Evolutionary conservation across 805 yeast species (phyloP).

Genomic region (Wickerhamomyces bovis): DNA sequence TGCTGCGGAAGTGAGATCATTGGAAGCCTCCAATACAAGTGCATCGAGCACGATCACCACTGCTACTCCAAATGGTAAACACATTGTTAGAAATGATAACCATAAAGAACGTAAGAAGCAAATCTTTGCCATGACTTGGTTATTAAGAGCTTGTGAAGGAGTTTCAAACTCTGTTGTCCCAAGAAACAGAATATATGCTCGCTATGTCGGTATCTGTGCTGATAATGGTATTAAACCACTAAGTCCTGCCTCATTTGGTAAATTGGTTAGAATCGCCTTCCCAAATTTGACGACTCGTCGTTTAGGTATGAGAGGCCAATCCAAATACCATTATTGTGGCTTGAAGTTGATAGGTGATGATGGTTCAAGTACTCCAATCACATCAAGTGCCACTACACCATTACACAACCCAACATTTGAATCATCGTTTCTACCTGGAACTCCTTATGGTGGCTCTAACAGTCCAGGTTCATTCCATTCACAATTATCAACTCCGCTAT

Average conservation of each 20-base stretch:
- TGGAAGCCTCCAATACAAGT: constrained; percentile 27
- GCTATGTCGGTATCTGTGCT: constrained; percentile 53
- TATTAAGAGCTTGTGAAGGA: constrained; percentile 56
- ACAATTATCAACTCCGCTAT: constrained; percentile 21
- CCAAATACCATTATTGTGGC: constrained; percentile 80
- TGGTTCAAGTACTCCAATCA: constrained; percentile 18
- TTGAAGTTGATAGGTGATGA: constrained; percentile 40
- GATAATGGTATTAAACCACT: constrained; percentile 50
- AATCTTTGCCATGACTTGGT: constrained; percentile 77
- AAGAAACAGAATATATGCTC: constrained; percentile 61
- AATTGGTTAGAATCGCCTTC: constrained; percentile 53
- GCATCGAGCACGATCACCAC: constrained; percentile 15
- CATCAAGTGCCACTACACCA: constrained; percentile 22
- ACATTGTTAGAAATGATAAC: constrained; percentile 23
- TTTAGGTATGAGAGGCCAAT: constrained; percentile 71
- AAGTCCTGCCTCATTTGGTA: constrained; percentile 75
- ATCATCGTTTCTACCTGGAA: constrained; percentile 22
- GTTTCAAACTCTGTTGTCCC: constrained; percentile 51
- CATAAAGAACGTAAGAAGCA: constrained; percentile 59
- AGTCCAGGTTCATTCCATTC: constrained; percentile 23
- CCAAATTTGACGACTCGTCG: constrained; percentile 68
- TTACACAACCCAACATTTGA: constrained; percentile 18
- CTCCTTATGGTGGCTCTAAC: constrained; percentile 25
- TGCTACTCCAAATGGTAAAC: constrained; percentile 17
- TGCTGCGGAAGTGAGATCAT: constrained; percentile 38